Percentiles rank a stretch among this genome's conserved stretches.
Evolutionary conservation across 805 yeast species (phyloP).

Genomic region (Wickerhamomyces hampshirensis): DNA sequence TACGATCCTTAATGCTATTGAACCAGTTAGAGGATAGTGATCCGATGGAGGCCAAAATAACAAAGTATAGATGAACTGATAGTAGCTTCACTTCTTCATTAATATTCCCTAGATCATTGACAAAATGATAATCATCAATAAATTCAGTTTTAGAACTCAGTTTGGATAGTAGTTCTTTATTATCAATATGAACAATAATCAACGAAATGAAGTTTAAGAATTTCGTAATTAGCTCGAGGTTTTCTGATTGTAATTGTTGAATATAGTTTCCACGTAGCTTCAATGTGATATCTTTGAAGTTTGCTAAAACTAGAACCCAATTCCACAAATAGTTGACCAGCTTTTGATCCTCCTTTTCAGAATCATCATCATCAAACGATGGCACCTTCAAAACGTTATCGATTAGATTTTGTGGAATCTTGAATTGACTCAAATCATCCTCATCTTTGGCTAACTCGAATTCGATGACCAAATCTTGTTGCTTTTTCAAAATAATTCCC

Average conservation of each 20-base stretch:
- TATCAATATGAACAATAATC: conserved; percentile 28
- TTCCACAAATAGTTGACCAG: conserved; percentile 51
- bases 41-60: conserved; percentile 47
- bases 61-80: conserved; percentile 46
- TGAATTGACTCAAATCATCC: conserved; percentile 19
- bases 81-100: conserved; percentile 33
- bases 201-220: conserved; percentile 54
- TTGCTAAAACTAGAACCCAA: conserved; percentile 60
- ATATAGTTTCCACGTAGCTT: conserved; percentile 58
- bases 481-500: conserved; percentile 38
- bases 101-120: conserved; percentile 4
- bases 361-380: conserved; percentile 33
- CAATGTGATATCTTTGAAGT: conserved; percentile 62
- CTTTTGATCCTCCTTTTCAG: conserved; percentile 30
- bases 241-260: conserved; percentile 43
- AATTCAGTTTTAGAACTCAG: conserved; percentile 16
- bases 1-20: conserved; percentile 61
- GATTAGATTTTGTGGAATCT: conserved; percentile 33
- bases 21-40: conserved; percentile 65
- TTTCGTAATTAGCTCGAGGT: conserved; percentile 37
- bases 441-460: conserved; percentile 43
- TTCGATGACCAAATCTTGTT: conserved; percentile 59
- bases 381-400: conserved; percentile 25
- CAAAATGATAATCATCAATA: conserved; percentile 20
- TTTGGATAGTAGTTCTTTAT: conserved; percentile 19